Conservation (phyloP, 352 stramenopile species). For the Globisporangium spiculum region DNA sequence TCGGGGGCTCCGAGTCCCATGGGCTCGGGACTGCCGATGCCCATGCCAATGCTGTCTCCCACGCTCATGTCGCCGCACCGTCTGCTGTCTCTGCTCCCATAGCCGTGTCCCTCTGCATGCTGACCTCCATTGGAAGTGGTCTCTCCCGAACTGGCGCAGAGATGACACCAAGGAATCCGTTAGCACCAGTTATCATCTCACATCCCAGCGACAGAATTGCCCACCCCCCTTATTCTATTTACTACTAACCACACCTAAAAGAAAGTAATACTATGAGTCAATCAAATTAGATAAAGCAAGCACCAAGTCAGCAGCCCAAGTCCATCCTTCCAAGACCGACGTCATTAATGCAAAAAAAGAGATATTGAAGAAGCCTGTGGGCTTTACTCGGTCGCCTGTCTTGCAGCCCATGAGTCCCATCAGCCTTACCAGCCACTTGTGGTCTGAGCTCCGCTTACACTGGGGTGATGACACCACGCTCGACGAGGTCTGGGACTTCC, state of each 20-base stretch:
- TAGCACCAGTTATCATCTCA: background rate
- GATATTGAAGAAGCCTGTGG: background rate
- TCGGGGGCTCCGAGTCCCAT: slow-evolving; percentile 13
- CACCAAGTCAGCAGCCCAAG: background rate
- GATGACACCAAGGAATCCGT: background rate
- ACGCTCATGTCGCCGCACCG: slow-evolving; percentile 63
- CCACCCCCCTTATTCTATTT: slow-evolving; percentile 10
- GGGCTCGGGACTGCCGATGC: slow-evolving; percentile 18
- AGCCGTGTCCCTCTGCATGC: background rate
- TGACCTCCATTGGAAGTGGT: slow-evolving; percentile 12
- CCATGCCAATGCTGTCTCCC: slow-evolving; percentile 58
- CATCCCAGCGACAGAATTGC: background rate
- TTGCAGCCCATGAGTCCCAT: background rate
- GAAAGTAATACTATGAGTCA: slow-evolving; percentile 4
- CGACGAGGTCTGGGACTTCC: slow-evolving; percentile 83
- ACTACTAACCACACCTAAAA: slow-evolving; percentile 1
- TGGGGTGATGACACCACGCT: slow-evolving; percentile 69
- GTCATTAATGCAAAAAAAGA: slow-evolving; percentile 3
- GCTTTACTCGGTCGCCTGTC: background rate
- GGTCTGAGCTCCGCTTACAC: slow-evolving; percentile 31
- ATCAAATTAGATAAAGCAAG: slow-evolving; percentile 5
- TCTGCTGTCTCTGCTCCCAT: slow-evolving; percentile 60
- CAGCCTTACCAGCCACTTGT: background rate
- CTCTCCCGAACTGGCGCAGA: background rate
- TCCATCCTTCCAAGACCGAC: background rate